Conservation (phyloP, 192 early-diverging fungal genomes). For the Oehlia diaphana region DNA sequence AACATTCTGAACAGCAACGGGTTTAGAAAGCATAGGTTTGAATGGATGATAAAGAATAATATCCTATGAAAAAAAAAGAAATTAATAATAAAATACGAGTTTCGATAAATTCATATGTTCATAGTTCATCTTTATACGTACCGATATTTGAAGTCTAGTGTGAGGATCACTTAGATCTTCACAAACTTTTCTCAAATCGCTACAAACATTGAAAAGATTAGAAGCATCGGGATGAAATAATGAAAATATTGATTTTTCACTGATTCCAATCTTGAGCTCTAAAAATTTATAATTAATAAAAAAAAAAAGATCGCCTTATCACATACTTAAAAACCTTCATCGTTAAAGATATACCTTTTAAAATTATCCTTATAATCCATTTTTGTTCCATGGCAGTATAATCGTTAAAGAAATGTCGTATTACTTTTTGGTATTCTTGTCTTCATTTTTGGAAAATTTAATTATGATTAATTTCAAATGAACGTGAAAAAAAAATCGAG, state of each 20-base stretch:
- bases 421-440: constrained; percentile 43
- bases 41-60: constrained; percentile 62
- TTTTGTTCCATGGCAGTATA: constrained; percentile 70
- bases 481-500: background rate
- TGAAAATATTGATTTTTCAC: constrained; percentile 66
- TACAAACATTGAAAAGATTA: constrained; percentile 66
- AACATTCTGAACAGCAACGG: constrained; percentile 47
- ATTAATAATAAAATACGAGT: background rate
- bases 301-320: background rate
- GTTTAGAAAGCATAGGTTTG: constrained; percentile 67
- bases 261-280: constrained; percentile 75
- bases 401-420: constrained; percentile 54
- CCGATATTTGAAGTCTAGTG: constrained; percentile 12
- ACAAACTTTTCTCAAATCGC: constrained; percentile 59
- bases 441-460: constrained; percentile 6
- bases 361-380: constrained; percentile 75
- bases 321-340: background rate
- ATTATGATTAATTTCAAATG: background rate
- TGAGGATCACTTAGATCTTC: constrained; percentile 53
- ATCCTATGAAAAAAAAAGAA: constrained; percentile 37
- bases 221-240: constrained; percentile 71
- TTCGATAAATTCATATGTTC: background rate
- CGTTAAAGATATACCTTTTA: constrained; percentile 55
- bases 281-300: background rate
- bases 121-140: background rate